phyloP scores from a whole-genome alignment of 1,139 yeast species.

The Maudiozyma humilis region DNA sequence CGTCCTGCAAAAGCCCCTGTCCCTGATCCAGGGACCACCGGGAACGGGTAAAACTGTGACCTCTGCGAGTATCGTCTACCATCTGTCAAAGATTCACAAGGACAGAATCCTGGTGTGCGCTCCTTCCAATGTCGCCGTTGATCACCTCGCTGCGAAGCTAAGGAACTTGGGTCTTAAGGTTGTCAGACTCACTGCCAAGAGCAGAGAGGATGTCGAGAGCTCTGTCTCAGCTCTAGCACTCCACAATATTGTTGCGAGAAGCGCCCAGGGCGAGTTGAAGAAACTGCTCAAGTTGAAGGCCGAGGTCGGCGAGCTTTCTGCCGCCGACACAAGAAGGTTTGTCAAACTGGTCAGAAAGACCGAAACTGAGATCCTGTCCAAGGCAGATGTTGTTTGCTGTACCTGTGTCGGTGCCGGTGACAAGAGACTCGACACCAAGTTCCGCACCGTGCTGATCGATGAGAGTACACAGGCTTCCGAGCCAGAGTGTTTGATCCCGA shows the following conservation, averaged over 20 bases:
- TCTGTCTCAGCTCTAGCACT: constrained; percentile 48
- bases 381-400: constrained; percentile 78
- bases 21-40: constrained; percentile 96
- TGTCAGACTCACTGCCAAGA: constrained; percentile 65
- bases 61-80: constrained; percentile 81
- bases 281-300: constrained; percentile 51
- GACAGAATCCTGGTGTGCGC: constrained; percentile 78
- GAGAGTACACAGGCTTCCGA: constrained; percentile 93
- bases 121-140: constrained; percentile 92
- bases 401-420: constrained; percentile 95
- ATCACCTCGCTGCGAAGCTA: constrained; percentile 73
- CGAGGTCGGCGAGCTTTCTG: constrained; percentile 64
- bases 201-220: constrained; percentile 74
- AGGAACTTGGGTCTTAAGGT: constrained; percentile 62
- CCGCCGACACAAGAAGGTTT: constrained; percentile 43
- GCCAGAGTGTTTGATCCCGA: constrained; percentile 83
- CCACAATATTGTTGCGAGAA: constrained; percentile 40
- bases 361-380: constrained; percentile 44
- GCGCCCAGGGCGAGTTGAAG: constrained; percentile 49
- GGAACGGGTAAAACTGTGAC: constrained; percentile 90
- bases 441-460: constrained; percentile 77
- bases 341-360: constrained; percentile 37
- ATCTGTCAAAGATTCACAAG: constrained; percentile 51
- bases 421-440: constrained; percentile 46
- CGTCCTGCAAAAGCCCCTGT: constrained; percentile 66